Evolutionary conservation across 768 basidiomycete genomes (phyloP).

Genomic region (Pleurotus ostreatus): DNA sequence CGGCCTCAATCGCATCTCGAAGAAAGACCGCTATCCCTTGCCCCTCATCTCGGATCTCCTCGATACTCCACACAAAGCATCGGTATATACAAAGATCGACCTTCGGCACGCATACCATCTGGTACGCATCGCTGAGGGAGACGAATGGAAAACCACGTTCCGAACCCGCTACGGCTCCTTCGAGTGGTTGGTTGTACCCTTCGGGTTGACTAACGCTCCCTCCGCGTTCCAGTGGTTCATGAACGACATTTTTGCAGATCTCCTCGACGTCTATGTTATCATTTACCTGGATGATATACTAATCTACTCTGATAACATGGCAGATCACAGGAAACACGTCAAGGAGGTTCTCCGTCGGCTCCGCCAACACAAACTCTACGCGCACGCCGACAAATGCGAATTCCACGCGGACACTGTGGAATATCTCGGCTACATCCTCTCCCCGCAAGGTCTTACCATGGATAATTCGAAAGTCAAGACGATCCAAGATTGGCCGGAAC

Average conservation of each 20-base stretch:
- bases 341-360: slow-evolving; percentile 16
- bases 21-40: slow-evolving; percentile 31
- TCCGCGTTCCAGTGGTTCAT: slow-evolving; percentile 40
- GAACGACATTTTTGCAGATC: slow-evolving; percentile 32
- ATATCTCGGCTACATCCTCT: too few species aligned
- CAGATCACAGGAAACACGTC: slow-evolving; percentile 10
- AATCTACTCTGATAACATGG: slow-evolving; percentile 18
- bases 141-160: slow-evolving; percentile 44
- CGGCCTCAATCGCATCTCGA: slow-evolving; percentile 26
- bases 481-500: too few species aligned
- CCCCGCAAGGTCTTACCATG: too few species aligned
- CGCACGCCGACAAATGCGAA: too few species aligned
- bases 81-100: slow-evolving; percentile 29
- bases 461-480: too few species aligned
- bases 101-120: slow-evolving; percentile 33
- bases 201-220: slow-evolving; percentile 34
- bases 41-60: slow-evolving; percentile 30
- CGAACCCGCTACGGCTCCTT: slow-evolving; percentile 30
- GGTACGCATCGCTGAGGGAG: slow-evolving; percentile 30
- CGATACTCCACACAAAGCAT: slow-evolving; percentile 22
- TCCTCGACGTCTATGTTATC: slow-evolving; percentile 3
- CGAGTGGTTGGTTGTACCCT: slow-evolving; percentile 34
- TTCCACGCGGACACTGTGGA: too few species aligned
- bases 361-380: slow-evolving; percentile 14
- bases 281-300: slow-evolving; percentile 28